Conservation (phyloP, 163 green algal genomes). For the Scenedesmus sp. region DNA sequence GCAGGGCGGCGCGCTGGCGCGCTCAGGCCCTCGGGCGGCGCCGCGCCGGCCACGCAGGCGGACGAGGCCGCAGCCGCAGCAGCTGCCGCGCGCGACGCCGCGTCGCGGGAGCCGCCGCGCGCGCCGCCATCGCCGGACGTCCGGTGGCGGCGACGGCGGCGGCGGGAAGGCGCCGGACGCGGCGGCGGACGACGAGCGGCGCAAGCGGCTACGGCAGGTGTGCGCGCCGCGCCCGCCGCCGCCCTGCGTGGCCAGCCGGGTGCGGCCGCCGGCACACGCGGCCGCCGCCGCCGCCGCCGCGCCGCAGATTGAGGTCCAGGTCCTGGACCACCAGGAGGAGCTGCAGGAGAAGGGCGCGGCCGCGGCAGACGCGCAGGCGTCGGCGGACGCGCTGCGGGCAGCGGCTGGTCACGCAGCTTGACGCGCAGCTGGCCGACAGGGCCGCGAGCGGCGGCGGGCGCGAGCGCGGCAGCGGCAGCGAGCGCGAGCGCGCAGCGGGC, state of each 20-base stretch:
- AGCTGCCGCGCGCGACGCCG: too few relatives aligned
- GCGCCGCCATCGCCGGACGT: constrained; percentile 7
- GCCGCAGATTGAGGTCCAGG: constrained; percentile 68
- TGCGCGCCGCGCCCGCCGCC: neutral
- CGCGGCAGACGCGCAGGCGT: constrained; percentile 29
- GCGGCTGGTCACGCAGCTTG: too few relatives aligned
- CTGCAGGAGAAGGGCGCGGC: constrained; percentile 62
- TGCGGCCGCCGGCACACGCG: too few relatives aligned
- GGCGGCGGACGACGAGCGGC: constrained; percentile 62
- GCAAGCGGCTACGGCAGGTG: constrained; percentile 66
- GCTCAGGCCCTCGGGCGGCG: neutral
- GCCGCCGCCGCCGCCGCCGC: too few relatives aligned
- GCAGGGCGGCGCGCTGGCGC: neutral
- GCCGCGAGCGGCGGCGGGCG: neutral
- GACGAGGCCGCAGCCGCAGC: neutral
- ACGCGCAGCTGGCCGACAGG: neutral
- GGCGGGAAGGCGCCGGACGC: neutral
- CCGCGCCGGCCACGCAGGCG: neutral
- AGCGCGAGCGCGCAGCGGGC: neutral
- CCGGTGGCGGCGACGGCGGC: neutral
- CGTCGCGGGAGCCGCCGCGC: constrained; percentile 11
- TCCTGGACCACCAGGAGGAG: constrained; percentile 64
- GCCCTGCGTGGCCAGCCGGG: too few relatives aligned
- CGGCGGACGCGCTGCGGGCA: neutral
- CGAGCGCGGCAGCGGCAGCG: neutral